Evolutionary conservation across 805 yeast genomes (phyloP).

Genomic region (Sugiyamaella floridensis): DNA sequence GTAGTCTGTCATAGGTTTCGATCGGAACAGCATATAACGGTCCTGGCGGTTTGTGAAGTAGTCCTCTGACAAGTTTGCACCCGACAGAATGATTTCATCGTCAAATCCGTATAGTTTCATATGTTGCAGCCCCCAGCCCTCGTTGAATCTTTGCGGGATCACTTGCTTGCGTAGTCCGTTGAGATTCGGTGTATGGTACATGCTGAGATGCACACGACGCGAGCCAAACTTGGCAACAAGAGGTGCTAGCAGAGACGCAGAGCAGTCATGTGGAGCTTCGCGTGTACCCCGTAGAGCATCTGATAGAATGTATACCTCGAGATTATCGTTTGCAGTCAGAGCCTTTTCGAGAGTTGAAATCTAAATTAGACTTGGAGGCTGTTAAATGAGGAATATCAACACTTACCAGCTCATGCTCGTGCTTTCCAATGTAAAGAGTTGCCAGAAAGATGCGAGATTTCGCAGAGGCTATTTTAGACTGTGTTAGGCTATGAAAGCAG

Average conservation of each 20-base stretch:
- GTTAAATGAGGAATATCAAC: background rate
- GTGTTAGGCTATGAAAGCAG: background rate
- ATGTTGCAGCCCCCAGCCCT: conserved; percentile 88
- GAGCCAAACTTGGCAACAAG: conserved; percentile 59
- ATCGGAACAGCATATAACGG: conserved; percentile 70
- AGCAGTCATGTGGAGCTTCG: conserved; percentile 73
- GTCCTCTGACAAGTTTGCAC: conserved; percentile 87
- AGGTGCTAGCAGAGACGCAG: conserved; percentile 67
- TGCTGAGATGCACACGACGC: conserved; percentile 64
- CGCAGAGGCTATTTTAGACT: conserved; percentile 51
- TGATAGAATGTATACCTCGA: conserved; percentile 65
- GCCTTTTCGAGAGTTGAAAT: conserved; percentile 48
- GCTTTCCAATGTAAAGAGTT: conserved; percentile 78
- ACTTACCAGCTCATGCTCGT: conserved; percentile 57
- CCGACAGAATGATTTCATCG: conserved; percentile 77
- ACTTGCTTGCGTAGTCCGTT: conserved; percentile 55
- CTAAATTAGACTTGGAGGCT: background rate
- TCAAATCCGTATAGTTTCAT: conserved; percentile 97
- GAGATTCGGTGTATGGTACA: conserved; percentile 86
- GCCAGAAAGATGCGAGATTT: conserved; percentile 67
- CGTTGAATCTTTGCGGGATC: conserved; percentile 81
- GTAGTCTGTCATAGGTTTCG: conserved; percentile 55
- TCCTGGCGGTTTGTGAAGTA: conserved; percentile 95
- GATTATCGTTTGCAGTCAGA: conserved; percentile 47
- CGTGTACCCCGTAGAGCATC: conserved; percentile 92